Percentiles rank a stretch among this genome's conserved stretches.
Conservation (phyloP, 768 basidiomycete species). For the Leccinum pellstonianum region DNA sequence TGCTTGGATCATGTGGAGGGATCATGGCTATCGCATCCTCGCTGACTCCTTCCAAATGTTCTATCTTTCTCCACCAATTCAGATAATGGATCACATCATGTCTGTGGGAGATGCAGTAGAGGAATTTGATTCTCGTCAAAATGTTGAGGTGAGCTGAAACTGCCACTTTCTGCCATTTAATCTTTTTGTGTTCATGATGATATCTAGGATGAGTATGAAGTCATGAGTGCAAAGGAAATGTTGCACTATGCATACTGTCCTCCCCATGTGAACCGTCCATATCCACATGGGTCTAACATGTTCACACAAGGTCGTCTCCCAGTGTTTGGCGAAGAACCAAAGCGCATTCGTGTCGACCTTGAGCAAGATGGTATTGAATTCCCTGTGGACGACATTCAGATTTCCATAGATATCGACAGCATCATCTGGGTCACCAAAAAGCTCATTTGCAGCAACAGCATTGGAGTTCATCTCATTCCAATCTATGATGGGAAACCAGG, state of each 20-base stretch:
- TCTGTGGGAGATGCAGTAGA: background rate
- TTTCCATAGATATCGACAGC: constrained; percentile 7
- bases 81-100: constrained; percentile 2
- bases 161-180: no score
- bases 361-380: background rate
- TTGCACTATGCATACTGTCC: background rate
- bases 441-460: no score
- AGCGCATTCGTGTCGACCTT: background rate
- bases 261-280: no score
- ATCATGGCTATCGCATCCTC: constrained; percentile 10
- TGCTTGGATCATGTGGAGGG: constrained; percentile 10
- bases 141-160: no score
- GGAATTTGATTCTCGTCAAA: no score
- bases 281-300: background rate
- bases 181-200: no score
- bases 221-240: constrained; percentile 1
- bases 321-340: background rate
- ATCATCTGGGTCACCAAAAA: constrained; percentile 3
- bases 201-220: no score
- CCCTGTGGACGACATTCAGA: background rate
- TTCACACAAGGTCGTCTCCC: background rate
- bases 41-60: constrained; percentile 9
- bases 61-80: background rate
- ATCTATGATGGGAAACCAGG: background rate
- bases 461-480: no score